phyloP scores from a whole-genome alignment of 2,329 filamentous ascomycete species.

The Neoarthrinium moseri region DNA sequence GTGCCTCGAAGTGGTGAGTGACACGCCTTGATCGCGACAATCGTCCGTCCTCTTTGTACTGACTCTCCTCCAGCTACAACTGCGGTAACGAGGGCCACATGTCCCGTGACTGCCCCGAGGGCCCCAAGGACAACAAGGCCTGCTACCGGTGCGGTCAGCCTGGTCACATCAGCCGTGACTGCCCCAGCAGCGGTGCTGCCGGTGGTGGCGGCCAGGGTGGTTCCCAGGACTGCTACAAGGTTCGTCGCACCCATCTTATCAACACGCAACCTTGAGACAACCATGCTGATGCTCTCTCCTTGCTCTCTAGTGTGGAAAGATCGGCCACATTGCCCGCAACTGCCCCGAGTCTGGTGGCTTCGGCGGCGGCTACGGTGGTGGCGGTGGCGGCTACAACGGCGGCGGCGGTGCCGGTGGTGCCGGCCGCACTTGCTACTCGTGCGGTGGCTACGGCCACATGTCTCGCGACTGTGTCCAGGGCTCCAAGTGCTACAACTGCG shows the following conservation, averaged over 20 bases:
- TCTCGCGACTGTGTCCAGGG: constrained; percentile 97
- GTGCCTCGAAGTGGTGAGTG: constrained; percentile 76
- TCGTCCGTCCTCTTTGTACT: not conserved
- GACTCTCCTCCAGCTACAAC: constrained; percentile 29
- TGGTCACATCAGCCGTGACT: constrained; percentile 92
- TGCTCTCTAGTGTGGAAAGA: constrained; percentile 72
- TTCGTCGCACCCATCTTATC: constrained; percentile 19
- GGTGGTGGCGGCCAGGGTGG: constrained; percentile 44
- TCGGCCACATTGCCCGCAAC: constrained; percentile 94
- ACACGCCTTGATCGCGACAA: not conserved
- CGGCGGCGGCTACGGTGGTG: constrained; percentile 48
- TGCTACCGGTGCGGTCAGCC: constrained; percentile 78
- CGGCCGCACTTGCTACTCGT: constrained; percentile 94
- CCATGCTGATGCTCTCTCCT: constrained; percentile 6
- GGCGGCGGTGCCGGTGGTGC: constrained; percentile 47
- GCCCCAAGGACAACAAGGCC: constrained; percentile 80
- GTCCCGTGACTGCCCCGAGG: constrained; percentile 81
- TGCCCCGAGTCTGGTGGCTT: constrained; percentile 64
- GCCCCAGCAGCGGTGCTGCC: constrained; percentile 51
- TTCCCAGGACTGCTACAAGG: constrained; percentile 86
- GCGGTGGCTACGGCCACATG: constrained; percentile 96
- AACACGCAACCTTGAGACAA: constrained; percentile 9
- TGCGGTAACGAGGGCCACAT: constrained; percentile 68
- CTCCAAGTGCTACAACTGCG: constrained; percentile 99
- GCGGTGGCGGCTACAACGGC: constrained; percentile 39